phyloP scores from a whole-genome alignment of 352 stramenopile species.

The Globisporangium polare region DNA sequence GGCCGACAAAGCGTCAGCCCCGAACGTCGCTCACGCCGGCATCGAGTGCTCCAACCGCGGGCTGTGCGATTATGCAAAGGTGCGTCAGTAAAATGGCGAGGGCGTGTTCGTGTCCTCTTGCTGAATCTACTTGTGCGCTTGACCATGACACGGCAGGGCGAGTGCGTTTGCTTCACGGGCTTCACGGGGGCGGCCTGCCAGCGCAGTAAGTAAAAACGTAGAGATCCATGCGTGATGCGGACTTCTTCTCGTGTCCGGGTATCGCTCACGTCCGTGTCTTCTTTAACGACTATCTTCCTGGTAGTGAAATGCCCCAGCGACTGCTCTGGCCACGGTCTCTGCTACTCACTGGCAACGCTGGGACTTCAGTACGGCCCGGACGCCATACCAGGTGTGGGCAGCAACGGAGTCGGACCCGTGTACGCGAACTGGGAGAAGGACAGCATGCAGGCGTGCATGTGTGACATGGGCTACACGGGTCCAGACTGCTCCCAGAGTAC shows the following conservation, averaged over 20 bases:
- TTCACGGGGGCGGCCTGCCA: conserved; percentile 61
- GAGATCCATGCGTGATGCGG: not conserved
- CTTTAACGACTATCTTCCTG: not conserved
- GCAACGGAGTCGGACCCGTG: conserved; percentile 38
- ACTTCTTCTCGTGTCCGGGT: not conserved
- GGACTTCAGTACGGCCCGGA: conserved; percentile 48
- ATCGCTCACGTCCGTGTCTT: not conserved
- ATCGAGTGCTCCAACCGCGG: conserved; percentile 64
- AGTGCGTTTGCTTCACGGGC: conserved; percentile 52
- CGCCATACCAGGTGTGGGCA: conserved; percentile 25
- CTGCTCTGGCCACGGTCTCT: conserved; percentile 61
- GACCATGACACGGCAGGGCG: conserved; percentile 23
- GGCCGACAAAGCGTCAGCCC: conserved; percentile 70
- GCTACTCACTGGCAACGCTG: conserved; percentile 50
- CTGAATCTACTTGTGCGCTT: not conserved
- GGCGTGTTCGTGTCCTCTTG: not conserved
- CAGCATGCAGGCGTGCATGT: conserved; percentile 73
- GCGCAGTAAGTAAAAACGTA: conserved; percentile 25
- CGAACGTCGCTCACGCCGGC: conserved; percentile 47
- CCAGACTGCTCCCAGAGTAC: conserved; percentile 80
- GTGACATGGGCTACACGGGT: conserved; percentile 78
- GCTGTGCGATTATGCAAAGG: conserved; percentile 57
- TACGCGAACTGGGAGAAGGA: conserved; percentile 88
- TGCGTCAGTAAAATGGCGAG: not conserved
- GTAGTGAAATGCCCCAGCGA: conserved; percentile 53